phyloP scores from a whole-genome alignment of 1,139 yeast genomes.

The Magnusiomyces suaveolens region DNA sequence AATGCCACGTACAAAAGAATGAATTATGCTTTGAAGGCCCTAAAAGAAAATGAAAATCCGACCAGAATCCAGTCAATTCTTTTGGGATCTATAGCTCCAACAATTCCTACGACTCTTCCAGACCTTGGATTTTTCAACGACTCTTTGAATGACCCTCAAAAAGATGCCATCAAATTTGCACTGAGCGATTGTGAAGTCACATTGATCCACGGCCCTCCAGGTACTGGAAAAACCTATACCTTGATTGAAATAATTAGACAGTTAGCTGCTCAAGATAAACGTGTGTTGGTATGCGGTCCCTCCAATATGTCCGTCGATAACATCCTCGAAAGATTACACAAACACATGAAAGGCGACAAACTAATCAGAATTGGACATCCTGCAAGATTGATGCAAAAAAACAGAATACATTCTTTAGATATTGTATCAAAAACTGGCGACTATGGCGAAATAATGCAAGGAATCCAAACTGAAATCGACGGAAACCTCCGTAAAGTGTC shows the following conservation, averaged over 20 bases:
- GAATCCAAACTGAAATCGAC: constrained; percentile 62
- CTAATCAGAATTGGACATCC: constrained; percentile 88
- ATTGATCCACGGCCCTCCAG: constrained; percentile 70
- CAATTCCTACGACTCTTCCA: constrained; percentile 13
- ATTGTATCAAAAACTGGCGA: constrained; percentile 56
- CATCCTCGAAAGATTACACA: constrained; percentile 66
- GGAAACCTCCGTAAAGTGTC: constrained; percentile 48
- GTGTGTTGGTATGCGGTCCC: constrained; percentile 87
- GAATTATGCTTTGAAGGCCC: constrained; percentile 66
- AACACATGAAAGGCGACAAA: constrained; percentile 41
- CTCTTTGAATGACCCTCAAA: constrained; percentile 62
- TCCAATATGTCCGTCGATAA: constrained; percentile 95
- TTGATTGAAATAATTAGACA: constrained; percentile 78
- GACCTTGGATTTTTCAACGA: constrained; percentile 39
- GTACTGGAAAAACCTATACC: constrained; percentile 79
- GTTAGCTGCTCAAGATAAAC: constrained; percentile 48
- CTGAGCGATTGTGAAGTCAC: constrained; percentile 40
- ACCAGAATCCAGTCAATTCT: constrained; percentile 22
- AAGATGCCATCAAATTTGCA: constrained; percentile 48
- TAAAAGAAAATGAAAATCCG: constrained; percentile 39
- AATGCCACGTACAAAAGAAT: constrained; percentile 52
- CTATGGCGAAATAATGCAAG: constrained; percentile 53
- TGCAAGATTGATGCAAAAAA: constrained; percentile 60
- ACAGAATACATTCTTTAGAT: constrained; percentile 68
- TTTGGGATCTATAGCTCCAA: constrained; percentile 23